Conservation (phyloP, 495 filamentous ascomycete species). For the Penicillium roqueforti region DNA sequence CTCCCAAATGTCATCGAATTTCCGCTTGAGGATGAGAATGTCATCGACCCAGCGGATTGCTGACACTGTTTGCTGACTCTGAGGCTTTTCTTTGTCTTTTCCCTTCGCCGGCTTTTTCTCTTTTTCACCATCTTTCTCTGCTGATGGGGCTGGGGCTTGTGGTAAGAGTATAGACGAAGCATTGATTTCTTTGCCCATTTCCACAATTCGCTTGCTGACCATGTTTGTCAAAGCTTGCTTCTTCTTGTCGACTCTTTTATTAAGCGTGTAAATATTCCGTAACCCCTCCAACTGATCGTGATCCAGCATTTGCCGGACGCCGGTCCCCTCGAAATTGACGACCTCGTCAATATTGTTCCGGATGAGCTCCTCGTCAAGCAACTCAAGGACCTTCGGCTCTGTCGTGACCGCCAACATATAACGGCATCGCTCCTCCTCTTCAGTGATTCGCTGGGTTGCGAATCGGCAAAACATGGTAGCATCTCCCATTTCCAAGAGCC, state of each 20-base stretch:
- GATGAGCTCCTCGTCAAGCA: slow-evolving; percentile 81
- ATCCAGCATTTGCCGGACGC: slow-evolving; percentile 85
- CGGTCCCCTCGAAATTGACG: slow-evolving; percentile 76
- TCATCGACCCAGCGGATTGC: slow-evolving; percentile 97
- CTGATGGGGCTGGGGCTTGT: slow-evolving; percentile 14
- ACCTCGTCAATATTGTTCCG: slow-evolving; percentile 71
- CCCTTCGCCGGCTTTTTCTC: slow-evolving; percentile 40
- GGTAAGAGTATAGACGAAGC: slow-evolving; percentile 45
- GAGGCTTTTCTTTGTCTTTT: slow-evolving; percentile 48
- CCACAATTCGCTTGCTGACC: slow-evolving; percentile 69
- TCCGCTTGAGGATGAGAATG: slow-evolving; percentile 77
- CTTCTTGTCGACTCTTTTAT: slow-evolving; percentile 70
- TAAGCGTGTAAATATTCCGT: slow-evolving; percentile 69
- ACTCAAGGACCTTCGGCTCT: slow-evolving; percentile 64
- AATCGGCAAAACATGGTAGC: slow-evolving; percentile 81
- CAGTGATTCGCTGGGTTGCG: slow-evolving; percentile 63
- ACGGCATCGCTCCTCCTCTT: slow-evolving; percentile 77
- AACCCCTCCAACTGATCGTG: slow-evolving; percentile 77
- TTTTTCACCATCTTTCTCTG: slow-evolving; percentile 31
- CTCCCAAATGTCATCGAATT: slow-evolving; percentile 76
- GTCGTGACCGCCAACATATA: slow-evolving; percentile 72
- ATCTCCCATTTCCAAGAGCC: slow-evolving; percentile 70
- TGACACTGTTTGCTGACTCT: slow-evolving; percentile 65
- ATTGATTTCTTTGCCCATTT: slow-evolving; percentile 80
- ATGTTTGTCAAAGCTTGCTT: slow-evolving; percentile 66